A percentile compares a stretch with the other conserved stretches of the same genome.
Conservation (phyloP, 2,329 filamentous ascomycete genomes). For the Aureobasidium uvarum region DNA sequence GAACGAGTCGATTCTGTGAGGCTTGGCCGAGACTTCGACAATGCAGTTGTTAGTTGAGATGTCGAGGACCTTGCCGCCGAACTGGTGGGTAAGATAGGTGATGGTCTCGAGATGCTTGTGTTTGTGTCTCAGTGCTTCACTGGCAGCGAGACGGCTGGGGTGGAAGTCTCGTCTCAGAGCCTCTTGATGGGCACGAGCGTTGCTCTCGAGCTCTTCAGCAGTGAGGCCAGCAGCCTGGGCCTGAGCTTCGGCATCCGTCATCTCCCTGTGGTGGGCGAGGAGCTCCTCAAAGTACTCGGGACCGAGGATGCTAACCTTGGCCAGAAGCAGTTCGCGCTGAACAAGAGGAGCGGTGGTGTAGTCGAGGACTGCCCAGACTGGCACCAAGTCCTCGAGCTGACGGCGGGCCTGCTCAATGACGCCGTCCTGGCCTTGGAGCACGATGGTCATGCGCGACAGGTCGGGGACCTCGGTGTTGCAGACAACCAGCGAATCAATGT, state of each 20-base stretch:
- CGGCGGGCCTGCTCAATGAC: slow-evolving; percentile 95
- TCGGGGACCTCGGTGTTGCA: slow-evolving; percentile 98
- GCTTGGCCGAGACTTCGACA: slow-evolving; percentile 94
- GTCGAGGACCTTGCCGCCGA: slow-evolving; percentile 94
- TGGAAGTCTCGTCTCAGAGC: slow-evolving; percentile 69
- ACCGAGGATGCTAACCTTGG: slow-evolving; percentile 94
- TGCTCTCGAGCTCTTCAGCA: slow-evolving; percentile 32
- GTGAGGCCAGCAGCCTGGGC: slow-evolving; percentile 30
- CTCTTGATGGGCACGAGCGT: slow-evolving; percentile 35
- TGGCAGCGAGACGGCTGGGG: slow-evolving; percentile 78
- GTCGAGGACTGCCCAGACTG: slow-evolving; percentile 97
- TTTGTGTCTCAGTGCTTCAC: slow-evolving; percentile 91
- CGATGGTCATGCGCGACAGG: slow-evolving; percentile 97
- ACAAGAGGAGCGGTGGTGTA: slow-evolving; percentile 92
- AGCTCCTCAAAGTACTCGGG: slow-evolving; percentile 99
- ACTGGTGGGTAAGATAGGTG: slow-evolving; percentile 95
- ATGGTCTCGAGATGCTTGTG: slow-evolving; percentile 96
- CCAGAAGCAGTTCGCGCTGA: slow-evolving; percentile 89
- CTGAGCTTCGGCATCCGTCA: slow-evolving; percentile 55
- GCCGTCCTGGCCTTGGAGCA: slow-evolving; percentile 91
- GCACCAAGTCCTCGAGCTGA: slow-evolving; percentile 93
- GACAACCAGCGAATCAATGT: slow-evolving; percentile 97
- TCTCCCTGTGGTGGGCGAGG: slow-evolving; percentile 91
- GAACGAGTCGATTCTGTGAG: slow-evolving; percentile 90
- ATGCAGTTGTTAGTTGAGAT: slow-evolving; percentile 99